Base-by-base conservation (phyloP, 2,329 filamentous ascomycete genomes). In the Arachnomyces sp. region DNA sequence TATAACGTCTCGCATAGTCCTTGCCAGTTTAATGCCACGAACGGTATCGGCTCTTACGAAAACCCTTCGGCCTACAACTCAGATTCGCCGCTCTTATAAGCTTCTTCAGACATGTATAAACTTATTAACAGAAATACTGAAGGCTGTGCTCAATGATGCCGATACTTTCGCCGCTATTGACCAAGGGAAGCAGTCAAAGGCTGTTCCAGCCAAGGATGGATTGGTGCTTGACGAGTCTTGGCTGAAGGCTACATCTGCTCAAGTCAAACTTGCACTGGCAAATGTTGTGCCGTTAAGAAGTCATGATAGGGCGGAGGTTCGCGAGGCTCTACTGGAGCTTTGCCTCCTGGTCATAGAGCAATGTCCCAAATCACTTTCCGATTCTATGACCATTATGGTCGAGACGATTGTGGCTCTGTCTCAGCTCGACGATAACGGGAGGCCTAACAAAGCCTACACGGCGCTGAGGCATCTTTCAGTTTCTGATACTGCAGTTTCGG, bases 21-120 rank as follows among this genome's bases (percentile, higher is more conserved):
- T 94, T 41, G 85, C 87, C 7, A 89, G 77, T 45, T 92, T 98
- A 54, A 71, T 96, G 31, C 92, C 93, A 0, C 87, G 89, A 7
- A 86, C 86, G 0, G 77, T 94, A 0, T 96, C 92, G 2, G 78
- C 80, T 1, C 66, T 98, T 16, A 81, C 83, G 2, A 89, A 82
- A 53, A 67, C 87, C 0, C 65, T 94, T 37, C 81, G 83, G 3
- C 78, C 79, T 1, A 83, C 81, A 0, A 76, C 72, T n/a, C 69
- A 74, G 31, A 72, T 74, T 49, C 71, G 76, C 36, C 68, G 76
- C 28, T 70, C 73, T 35, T 79, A 73, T 49, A 76, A 72, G 31
- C 74, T 93, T 0, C 66, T 96, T 5, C 65, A 80, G 16, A 66
- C 66, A 40, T 76, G 76, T 13, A 57, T 93, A 6, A 65, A 74